Evolutionary conservation across 2,329 filamentous ascomycete species (phyloP).

Genomic region (Shiraia sp.): DNA sequence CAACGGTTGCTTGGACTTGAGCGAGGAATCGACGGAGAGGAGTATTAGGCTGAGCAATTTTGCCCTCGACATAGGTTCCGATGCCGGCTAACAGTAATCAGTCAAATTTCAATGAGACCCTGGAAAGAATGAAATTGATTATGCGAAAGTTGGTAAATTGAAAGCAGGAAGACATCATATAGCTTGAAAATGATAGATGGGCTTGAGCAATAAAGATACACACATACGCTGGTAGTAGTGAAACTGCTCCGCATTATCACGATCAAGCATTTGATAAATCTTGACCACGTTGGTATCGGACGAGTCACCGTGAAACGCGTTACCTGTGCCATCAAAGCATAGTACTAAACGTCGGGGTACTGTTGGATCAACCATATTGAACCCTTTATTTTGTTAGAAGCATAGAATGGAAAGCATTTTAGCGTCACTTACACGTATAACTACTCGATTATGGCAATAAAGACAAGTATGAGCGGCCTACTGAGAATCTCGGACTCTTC

Average conservation of each 20-base stretch:
- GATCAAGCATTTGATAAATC: slow-evolving; percentile 19
- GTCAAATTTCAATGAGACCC: background rate
- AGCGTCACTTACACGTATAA: too few relatives aligned
- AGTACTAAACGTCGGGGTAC: slow-evolving; percentile 10
- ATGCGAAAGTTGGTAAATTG: too few relatives aligned
- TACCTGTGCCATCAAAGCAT: slow-evolving; percentile 30
- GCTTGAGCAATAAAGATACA: too few relatives aligned
- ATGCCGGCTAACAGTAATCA: slow-evolving; percentile 13
- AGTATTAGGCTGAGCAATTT: too few relatives aligned
- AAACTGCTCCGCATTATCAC: slow-evolving; percentile 13
- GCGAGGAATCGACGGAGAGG: background rate
- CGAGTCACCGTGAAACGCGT: slow-evolving; percentile 16
- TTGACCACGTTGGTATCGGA: slow-evolving; percentile 27
- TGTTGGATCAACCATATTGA: too few relatives aligned
- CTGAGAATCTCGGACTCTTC: too few relatives aligned
- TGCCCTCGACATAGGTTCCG: slow-evolving; percentile 12
- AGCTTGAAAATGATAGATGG: too few relatives aligned
- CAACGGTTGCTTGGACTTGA: slow-evolving; percentile 5
- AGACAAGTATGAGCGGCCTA: too few relatives aligned
- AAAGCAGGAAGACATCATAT: too few relatives aligned
- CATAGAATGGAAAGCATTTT: too few relatives aligned
- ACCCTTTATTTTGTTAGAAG: too few relatives aligned
- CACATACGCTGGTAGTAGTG: slow-evolving; percentile 23
- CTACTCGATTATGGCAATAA: too few relatives aligned
- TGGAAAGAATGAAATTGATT: background rate